Evolutionary conservation across 2,329 filamentous ascomycete species (phyloP).

Genomic region (Hypoxylon sp.): DNA sequence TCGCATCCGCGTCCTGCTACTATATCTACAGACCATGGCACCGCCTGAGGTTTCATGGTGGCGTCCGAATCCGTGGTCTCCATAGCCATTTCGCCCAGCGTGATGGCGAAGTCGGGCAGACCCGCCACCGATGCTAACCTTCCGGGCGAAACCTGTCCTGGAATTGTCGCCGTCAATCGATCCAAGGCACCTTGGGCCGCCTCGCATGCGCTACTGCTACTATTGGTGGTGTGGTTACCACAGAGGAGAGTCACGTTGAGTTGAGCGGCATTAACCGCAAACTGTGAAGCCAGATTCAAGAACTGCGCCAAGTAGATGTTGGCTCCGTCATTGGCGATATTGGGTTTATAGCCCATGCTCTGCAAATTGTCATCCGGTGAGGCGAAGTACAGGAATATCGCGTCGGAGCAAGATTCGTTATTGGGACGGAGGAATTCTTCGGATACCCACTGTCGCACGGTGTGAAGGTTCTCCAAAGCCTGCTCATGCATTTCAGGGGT

Average conservation of each 20-base stretch:
- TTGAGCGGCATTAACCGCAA: not conserved
- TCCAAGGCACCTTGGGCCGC: not conserved
- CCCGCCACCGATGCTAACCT: not conserved
- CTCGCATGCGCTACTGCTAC: not conserved
- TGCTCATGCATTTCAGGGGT: not conserved
- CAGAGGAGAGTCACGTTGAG: conserved; percentile 5
- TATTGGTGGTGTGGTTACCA: not conserved
- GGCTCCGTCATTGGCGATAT: not conserved
- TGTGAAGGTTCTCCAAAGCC: not conserved
- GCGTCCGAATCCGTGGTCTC: not conserved
- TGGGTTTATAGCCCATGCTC: not conserved
- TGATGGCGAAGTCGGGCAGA: conserved; percentile 2
- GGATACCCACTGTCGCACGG: not conserved
- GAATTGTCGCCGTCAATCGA: not conserved
- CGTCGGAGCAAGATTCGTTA: conserved; percentile 1
- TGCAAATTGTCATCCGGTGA: not conserved
- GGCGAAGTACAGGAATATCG: not conserved
- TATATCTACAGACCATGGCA: not conserved
- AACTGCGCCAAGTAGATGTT: not conserved
- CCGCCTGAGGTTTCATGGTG: not conserved
- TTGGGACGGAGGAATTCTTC: not conserved
- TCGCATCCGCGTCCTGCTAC: not conserved
- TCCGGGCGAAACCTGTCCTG: not conserved
- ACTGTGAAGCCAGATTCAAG: not conserved
- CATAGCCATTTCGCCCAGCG: conserved; percentile 4